Evolutionary conservation across 2,329 filamentous ascomycete genomes (phyloP).

Genomic region (Fusarium vanettenii): DNA sequence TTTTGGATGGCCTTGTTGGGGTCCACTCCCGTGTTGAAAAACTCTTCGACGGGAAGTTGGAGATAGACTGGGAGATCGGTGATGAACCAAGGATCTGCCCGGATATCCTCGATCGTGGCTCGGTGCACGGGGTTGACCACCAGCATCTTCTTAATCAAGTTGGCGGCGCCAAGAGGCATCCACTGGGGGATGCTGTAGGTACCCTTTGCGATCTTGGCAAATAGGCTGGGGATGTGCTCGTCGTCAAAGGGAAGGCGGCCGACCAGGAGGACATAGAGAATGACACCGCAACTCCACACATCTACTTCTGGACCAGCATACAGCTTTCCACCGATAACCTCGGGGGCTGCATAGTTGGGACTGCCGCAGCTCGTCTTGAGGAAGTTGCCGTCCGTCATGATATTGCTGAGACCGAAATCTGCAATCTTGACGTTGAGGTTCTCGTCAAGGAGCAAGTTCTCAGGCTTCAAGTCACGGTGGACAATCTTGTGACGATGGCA

Average conservation of each 20-base stretch:
- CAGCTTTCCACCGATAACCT: slow-evolving; percentile 97
- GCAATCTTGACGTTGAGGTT: slow-evolving; percentile 99
- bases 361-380: slow-evolving; percentile 98
- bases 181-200: slow-evolving; percentile 93
- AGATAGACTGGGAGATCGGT: slow-evolving; percentile 89
- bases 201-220: slow-evolving; percentile 96
- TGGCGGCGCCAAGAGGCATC: slow-evolving; percentile 85
- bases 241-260: slow-evolving; percentile 95
- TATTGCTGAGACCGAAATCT: slow-evolving; percentile 98
- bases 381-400: slow-evolving; percentile 99
- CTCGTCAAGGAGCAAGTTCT: slow-evolving; percentile 94
- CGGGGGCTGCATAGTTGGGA: slow-evolving; percentile 96
- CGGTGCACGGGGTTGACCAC: slow-evolving; percentile 95
- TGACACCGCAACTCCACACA: slow-evolving; percentile 97
- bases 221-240: slow-evolving; percentile 96
- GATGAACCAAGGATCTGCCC: slow-evolving; percentile 93
- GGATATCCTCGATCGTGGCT: slow-evolving; percentile 93
- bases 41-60: slow-evolving; percentile 88
- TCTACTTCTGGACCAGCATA: slow-evolving; percentile 98
- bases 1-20: slow-evolving; percentile 91
- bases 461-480: slow-evolving; percentile 95
- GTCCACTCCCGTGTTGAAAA: slow-evolving; percentile 93
- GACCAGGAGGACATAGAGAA: slow-evolving; percentile 84
- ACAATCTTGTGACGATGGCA: slow-evolving; percentile 99
- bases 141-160: slow-evolving; percentile 91